Conservation (phyloP, 2,329 filamentous ascomycete species). For the Penicillium sp. region DNA sequence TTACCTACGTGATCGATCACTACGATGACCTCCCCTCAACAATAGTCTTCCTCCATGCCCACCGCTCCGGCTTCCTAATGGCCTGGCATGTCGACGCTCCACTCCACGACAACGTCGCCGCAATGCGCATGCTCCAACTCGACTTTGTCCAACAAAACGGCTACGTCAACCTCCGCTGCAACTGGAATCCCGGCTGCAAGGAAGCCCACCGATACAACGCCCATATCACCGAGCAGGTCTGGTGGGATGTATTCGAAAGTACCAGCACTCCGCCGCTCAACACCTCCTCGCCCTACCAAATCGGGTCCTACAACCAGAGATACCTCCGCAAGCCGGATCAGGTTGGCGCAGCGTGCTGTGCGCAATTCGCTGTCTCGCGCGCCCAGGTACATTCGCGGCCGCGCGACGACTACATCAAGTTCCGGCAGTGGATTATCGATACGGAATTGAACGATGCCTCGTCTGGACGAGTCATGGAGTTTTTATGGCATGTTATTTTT, state of each 20-base stretch:
- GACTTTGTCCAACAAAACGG: conserved; percentile 51
- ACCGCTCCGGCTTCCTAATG: conserved; percentile 45
- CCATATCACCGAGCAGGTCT: conserved; percentile 38
- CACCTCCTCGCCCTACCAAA: conserved; percentile 14
- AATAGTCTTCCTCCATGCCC: conserved; percentile 54
- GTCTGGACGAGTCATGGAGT: conserved; percentile 60
- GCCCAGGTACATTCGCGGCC: conserved; percentile 50
- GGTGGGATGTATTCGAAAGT: conserved; percentile 38
- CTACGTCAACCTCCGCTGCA: conserved; percentile 60
- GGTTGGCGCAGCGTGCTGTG: conserved; percentile 59
- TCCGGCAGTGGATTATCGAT: conserved; percentile 57
- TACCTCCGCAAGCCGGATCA: conserved; percentile 44
- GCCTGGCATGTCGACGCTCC: conserved; percentile 58
- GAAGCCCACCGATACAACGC: conserved; percentile 30
- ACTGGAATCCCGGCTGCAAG: conserved; percentile 54
- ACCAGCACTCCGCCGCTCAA: conserved; percentile 37
- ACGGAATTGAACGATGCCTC: conserved; percentile 53
- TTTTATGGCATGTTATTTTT: conserved; percentile 60
- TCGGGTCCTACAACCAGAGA: conserved; percentile 16
- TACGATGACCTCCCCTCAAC: conserved; percentile 50
- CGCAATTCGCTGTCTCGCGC: conserved; percentile 60
- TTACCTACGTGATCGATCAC: conserved; percentile 46
- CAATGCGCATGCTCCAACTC: conserved; percentile 48
- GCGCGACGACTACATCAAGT: conserved; percentile 52
- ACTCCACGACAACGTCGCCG: conserved; percentile 52